A percentile compares a stretch with the other conserved stretches of the same genome.
These are phyloP conservation scores for Phaeodactylum tricornutum DNA, from an alignment of 108 stramenopile genomes.

Conservation along the genomic window DNA sequence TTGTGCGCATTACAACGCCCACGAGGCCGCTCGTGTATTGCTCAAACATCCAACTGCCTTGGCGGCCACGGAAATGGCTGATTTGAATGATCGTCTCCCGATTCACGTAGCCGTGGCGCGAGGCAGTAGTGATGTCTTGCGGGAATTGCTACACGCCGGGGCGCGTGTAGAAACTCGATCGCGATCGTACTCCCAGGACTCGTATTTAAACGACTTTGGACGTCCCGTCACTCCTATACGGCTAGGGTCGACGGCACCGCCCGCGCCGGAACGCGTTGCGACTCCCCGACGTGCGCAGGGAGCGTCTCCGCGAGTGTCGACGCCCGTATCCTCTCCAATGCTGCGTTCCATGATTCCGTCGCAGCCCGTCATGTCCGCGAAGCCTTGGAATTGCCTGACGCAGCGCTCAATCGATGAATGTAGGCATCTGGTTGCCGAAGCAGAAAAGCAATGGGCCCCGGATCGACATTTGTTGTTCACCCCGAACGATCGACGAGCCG, in stretches of 20 bases:
- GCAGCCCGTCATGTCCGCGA: slow-evolving; percentile 65
- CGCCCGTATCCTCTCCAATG: slow-evolving; percentile 75
- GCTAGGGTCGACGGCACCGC: slow-evolving; percentile 1
- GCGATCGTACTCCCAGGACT: neutral
- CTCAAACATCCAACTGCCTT: slow-evolving; percentile 29
- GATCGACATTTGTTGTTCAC: slow-evolving; percentile 63
- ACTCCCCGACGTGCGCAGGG: neutral
- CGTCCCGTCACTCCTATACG: too few relatives aligned
- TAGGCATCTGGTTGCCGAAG: slow-evolving; percentile 50
- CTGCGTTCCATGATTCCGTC: slow-evolving; percentile 69
- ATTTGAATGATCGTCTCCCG: slow-evolving; percentile 71
- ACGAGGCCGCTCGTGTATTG: slow-evolving; percentile 48
- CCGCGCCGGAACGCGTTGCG: neutral
- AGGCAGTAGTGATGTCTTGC: slow-evolving; percentile 69
- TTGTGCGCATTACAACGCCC: slow-evolving; percentile 83
- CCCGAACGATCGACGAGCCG: slow-evolving; percentile 61
- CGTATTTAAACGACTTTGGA: too few relatives aligned
- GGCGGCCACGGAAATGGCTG: slow-evolving; percentile 59
- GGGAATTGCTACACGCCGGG: slow-evolving; percentile 66
- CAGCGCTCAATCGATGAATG: slow-evolving; percentile 78
- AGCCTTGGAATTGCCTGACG: slow-evolving; percentile 85
- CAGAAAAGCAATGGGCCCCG: slow-evolving; percentile 71
- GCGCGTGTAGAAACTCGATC: slow-evolving; percentile 56
- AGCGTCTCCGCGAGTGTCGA: slow-evolving; percentile 3
- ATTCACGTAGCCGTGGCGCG: slow-evolving; percentile 81